These are phyloP conservation scores for Pistacia vera DNA, from an alignment of 345 rosid genomes.

Conservation along the genomic window DNA sequence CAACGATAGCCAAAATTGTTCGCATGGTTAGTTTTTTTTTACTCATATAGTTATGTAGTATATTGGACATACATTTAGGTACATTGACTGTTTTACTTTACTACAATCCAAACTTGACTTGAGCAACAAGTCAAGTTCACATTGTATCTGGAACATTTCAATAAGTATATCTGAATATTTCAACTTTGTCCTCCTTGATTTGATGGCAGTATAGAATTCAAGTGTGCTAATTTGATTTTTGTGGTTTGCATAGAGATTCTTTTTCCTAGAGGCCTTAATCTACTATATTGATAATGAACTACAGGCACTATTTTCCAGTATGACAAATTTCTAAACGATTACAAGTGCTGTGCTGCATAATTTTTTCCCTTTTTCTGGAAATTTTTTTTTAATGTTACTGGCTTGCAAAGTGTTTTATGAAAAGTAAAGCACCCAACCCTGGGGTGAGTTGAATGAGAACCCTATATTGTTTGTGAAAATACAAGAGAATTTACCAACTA, in stretches of 20 bases:
- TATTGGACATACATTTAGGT: background rate
- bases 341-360: background rate
- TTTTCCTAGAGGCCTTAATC: background rate
- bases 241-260: background rate
- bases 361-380: too few species aligned
- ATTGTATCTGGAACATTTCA: background rate
- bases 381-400: too few species aligned
- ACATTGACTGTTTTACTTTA: background rate
- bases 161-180: background rate
- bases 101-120: background rate
- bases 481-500: too few species aligned
- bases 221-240: background rate
- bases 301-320: background rate
- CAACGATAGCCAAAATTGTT: slow-evolving; percentile 84
- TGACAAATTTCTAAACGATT: background rate
- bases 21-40: slow-evolving; percentile 61
- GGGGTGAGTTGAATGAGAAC: too few species aligned
- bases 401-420: background rate
- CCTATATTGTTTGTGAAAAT: too few species aligned
- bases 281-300: background rate
- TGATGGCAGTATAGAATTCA: background rate
- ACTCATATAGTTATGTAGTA: background rate
- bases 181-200: background rate
- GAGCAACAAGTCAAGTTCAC: background rate
- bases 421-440: too few species aligned